Evolutionary conservation across 2,329 filamentous ascomycete genomes (phyloP), one percentile per base, ranked within the genome.

Genomic region (Venturia oleaginea): DNA sequence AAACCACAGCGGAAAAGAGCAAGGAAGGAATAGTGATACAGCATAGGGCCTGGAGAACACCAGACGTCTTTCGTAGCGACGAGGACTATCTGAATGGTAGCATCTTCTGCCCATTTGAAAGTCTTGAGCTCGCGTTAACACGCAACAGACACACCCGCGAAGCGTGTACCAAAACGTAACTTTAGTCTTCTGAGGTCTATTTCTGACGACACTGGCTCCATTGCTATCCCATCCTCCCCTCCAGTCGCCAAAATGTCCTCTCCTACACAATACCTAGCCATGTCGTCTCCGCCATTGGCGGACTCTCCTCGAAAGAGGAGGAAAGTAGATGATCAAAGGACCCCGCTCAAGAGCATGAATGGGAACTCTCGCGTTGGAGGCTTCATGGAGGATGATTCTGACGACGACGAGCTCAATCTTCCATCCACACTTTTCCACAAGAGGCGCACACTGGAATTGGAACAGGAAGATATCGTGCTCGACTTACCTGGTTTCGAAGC

Each of bases 181-280:
- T 67, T n/a, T 10, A 17, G 46, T 13, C 22, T 61, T 17, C 34
- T 65, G 34, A 24, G 22, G 37, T 37, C 59, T 37, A 13, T 32
- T 17, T 60, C 34, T 40, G 40, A n/a, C 30, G 59, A 27, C 17
- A 38, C 6, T n/a, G 27, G 38, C 22, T n/a, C 55, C 27, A 19
- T 46, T 38, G 8, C 38, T 19, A 65, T 71, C 13, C 72, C 74
- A 15, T 78, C 77, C 1, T 81, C 79, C 34, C 77, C 78, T 46
- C 84, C 81, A n/a, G 71, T 68, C 69, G 71, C 80, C 80, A 83
- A 81, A 64, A 88, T 89, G 46, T 87, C 86, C 7, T 86, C 86
- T 17, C 83, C 86, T 2, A 74, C 86, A 24, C 71, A 78, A 32
- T 84, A 84, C 66, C 83, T 84, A 2, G 74, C 78, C 7, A 84